phyloP scores from a whole-genome alignment of 257 asterid genomes.

The Nicotiana tabacum region DNA sequence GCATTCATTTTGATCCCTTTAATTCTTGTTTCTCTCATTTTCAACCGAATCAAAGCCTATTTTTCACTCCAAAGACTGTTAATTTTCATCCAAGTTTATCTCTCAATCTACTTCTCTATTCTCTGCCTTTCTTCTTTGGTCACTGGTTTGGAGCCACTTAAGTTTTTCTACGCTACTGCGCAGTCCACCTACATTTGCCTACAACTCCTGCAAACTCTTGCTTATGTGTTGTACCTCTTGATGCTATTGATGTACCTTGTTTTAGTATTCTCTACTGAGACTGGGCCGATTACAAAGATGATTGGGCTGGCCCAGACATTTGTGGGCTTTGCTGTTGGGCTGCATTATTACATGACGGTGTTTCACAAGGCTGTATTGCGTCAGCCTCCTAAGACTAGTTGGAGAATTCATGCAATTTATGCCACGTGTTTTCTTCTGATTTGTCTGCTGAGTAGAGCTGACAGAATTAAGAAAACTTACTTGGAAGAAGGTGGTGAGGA shows the following conservation, averaged over 20 bases:
- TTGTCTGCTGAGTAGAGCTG: slow-evolving; percentile 58
- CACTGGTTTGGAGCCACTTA: slow-evolving; percentile 84
- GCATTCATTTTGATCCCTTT: slow-evolving; percentile 74
- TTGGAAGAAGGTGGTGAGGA: slow-evolving; percentile 64
- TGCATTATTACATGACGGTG: slow-evolving; percentile 83
- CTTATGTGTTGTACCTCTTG: slow-evolving; percentile 73
- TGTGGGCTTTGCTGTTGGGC: slow-evolving; percentile 91
- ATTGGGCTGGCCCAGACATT: slow-evolving; percentile 75
- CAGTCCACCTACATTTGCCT: slow-evolving; percentile 78
- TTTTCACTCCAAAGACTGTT: slow-evolving; percentile 76
- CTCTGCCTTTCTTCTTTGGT: slow-evolving; percentile 56
- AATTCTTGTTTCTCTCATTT: slow-evolving; percentile 64
- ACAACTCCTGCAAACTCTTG: slow-evolving; percentile 67
- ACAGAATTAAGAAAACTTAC: slow-evolving; percentile 74
- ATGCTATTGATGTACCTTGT: slow-evolving; percentile 78
- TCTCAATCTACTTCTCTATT: slow-evolving; percentile 79
- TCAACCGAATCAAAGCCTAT: slow-evolving; percentile 64
- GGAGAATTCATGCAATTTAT: slow-evolving; percentile 70
- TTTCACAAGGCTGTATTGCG: slow-evolving; percentile 73
- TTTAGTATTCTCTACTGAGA: slow-evolving; percentile 69
- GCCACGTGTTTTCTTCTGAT: slow-evolving; percentile 79
- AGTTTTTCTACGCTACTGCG: slow-evolving; percentile 77
- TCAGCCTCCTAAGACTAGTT: slow-evolving; percentile 78
- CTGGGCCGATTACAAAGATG: slow-evolving; percentile 47
- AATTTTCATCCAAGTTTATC: slow-evolving; percentile 75